Conservation (phyloP, 306 rosid genomes). For the Herpetospermum pedunculosum region DNA sequence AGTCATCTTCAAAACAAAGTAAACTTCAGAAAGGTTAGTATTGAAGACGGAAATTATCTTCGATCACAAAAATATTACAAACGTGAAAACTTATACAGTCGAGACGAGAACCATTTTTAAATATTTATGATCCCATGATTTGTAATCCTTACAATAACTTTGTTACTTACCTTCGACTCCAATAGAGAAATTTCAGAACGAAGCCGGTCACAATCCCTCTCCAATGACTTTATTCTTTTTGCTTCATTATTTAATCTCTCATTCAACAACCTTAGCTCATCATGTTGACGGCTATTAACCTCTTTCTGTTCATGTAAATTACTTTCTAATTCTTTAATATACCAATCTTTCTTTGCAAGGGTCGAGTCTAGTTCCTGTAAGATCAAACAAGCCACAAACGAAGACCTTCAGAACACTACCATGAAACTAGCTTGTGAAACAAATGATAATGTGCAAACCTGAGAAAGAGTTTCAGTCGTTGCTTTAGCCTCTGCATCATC, state of each 20-base stretch:
- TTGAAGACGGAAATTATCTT: too few species aligned
- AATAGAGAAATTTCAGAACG: conserved; percentile 73
- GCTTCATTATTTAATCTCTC: conserved; percentile 54
- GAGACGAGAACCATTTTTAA: background rate
- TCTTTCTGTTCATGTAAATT: conserved; percentile 45
- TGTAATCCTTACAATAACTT: conserved; percentile 8
- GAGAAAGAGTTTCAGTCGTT: conserved; percentile 27
- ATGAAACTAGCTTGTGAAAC: conserved; percentile 8
- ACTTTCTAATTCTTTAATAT: conserved; percentile 54
- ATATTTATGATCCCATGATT: background rate
- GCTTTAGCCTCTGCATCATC: conserved; percentile 35
- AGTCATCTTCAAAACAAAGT: too few species aligned
- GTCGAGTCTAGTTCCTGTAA: conserved; percentile 65
- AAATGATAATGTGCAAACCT: conserved; percentile 30
- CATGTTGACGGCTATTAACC: conserved; percentile 40
- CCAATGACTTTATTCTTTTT: conserved; percentile 61
- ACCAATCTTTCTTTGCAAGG: conserved; percentile 50
- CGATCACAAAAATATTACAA: background rate
- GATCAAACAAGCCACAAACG: conserved; percentile 22
- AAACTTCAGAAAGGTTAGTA: too few species aligned
- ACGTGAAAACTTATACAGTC: background rate
- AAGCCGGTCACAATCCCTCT: conserved; percentile 72
- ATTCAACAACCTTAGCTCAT: conserved; percentile 61
- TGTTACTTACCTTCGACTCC: conserved; percentile 77
- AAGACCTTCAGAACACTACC: conserved; percentile 11